phyloP scores from a whole-genome alignment of 352 stramenopile genomes.

The Phytophthora pluvialis region DNA sequence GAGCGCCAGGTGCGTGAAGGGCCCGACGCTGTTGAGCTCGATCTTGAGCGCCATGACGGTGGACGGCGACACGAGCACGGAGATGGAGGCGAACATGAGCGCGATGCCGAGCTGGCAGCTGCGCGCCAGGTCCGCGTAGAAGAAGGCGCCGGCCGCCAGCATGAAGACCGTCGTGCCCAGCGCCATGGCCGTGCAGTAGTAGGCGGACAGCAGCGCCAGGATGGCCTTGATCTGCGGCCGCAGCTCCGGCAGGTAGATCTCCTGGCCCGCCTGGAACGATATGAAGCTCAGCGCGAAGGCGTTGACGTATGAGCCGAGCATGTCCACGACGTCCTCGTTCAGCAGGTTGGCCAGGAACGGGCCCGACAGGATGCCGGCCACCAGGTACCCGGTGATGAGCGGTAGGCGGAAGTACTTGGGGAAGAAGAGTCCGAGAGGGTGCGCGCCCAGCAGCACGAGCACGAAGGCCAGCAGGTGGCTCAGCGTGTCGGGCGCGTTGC shows the following conservation, averaged over 20 bases:
- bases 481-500: constrained; percentile 48
- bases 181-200: constrained; percentile 60
- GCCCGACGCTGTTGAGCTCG: constrained; percentile 66
- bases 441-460: constrained; percentile 57
- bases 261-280: constrained; percentile 70
- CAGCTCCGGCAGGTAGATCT: constrained; percentile 70
- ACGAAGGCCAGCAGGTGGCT: constrained; percentile 54
- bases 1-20: constrained; percentile 72
- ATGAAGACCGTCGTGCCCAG: constrained; percentile 51
- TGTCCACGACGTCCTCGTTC: constrained; percentile 42
- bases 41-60: constrained; percentile 83
- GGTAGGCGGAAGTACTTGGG: constrained; percentile 54
- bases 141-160: constrained; percentile 56
- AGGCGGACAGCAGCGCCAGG: constrained; percentile 42
- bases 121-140: constrained; percentile 48
- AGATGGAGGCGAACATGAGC: constrained; percentile 75
- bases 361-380: constrained; percentile 57
- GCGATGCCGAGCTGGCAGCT: constrained; percentile 63
- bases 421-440: constrained; percentile 63
- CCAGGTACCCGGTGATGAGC: constrained; percentile 68
- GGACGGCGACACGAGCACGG: constrained; percentile 65
- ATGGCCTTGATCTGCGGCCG: constrained; percentile 65
- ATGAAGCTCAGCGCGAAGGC: constrained; percentile 72
- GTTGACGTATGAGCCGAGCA: constrained; percentile 61
- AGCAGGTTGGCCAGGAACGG: constrained; percentile 66